Evolutionary conservation across 2,329 filamentous ascomycete genomes (phyloP).

Genomic region (Penicillium sumatraense): DNA sequence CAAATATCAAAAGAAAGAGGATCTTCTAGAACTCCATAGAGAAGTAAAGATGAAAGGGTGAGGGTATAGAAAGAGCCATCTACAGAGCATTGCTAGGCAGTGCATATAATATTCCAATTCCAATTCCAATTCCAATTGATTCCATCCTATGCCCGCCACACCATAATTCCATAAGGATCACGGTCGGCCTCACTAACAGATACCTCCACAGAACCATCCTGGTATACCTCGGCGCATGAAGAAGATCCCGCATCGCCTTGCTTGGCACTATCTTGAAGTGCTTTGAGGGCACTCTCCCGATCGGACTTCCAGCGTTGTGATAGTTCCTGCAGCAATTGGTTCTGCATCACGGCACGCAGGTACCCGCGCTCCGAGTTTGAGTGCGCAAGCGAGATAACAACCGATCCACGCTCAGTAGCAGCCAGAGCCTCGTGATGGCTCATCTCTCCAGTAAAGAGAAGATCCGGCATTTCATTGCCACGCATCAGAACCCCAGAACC

Average conservation of each 20-base stretch:
- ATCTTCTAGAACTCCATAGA: too few species aligned
- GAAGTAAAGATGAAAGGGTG: not conserved
- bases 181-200: conserved; percentile 77
- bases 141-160: conserved; percentile 30
- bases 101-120: not conserved
- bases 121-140: too few species aligned
- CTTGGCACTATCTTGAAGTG: conserved; percentile 33
- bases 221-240: conserved; percentile 53
- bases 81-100: too few species aligned
- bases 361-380: conserved; percentile 91
- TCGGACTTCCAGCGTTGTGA: conserved; percentile 58
- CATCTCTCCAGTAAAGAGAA: conserved; percentile 91
- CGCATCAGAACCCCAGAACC: conserved; percentile 75
- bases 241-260: conserved; percentile 30
- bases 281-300: conserved; percentile 46
- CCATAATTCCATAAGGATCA: conserved; percentile 84
- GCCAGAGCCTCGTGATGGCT: conserved; percentile 89
- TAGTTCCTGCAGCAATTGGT: conserved; percentile 66
- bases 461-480: conserved; percentile 62
- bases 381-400: conserved; percentile 85
- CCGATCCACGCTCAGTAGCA: conserved; percentile 80
- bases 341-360: conserved; percentile 70
- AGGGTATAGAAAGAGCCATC: not conserved
- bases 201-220: conserved; percentile 64
- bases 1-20: too few species aligned